These are phyloP conservation scores for Diaporthe sp. DNA, from an alignment of 2,329 filamentous ascomycete species.

Conservation along the genomic window DNA sequence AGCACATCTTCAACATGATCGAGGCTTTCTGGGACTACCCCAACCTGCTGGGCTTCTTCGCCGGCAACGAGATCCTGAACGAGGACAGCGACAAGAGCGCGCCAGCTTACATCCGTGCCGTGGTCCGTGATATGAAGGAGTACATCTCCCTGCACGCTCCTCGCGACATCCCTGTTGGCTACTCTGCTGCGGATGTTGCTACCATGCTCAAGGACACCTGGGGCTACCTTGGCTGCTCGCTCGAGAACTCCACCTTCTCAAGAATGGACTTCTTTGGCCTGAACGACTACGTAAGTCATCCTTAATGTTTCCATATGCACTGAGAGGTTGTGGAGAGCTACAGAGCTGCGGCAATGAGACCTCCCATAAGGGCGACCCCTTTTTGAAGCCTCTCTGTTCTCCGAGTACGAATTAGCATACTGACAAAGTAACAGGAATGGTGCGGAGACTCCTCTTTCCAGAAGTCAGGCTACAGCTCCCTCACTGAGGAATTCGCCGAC, in stretches of 20 bases:
- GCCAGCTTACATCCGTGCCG: slow-evolving; percentile 76
- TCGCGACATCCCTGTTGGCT: slow-evolving; percentile 77
- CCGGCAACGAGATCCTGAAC: slow-evolving; percentile 81
- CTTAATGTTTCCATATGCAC: too few relatives aligned
- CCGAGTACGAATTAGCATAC: not conserved
- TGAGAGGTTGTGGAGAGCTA: not conserved
- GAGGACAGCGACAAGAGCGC: slow-evolving; percentile 67
- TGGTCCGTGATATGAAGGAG: slow-evolving; percentile 81
- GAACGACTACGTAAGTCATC: slow-evolving; percentile 66
- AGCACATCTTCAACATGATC: slow-evolving; percentile 70
- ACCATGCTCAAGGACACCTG: slow-evolving; percentile 76
- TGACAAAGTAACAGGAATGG: slow-evolving; percentile 57
- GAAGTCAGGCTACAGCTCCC: slow-evolving; percentile 47
- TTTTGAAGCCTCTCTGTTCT: too few relatives aligned
- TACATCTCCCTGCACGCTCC: slow-evolving; percentile 78
- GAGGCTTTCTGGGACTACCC: slow-evolving; percentile 72
- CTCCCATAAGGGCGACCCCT: not conserved
- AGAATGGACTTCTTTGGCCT: slow-evolving; percentile 80
- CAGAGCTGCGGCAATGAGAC: not conserved
- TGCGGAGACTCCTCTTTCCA: slow-evolving; percentile 65
- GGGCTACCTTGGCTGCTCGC: slow-evolving; percentile 77
- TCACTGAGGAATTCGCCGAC: slow-evolving; percentile 71
- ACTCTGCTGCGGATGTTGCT: slow-evolving; percentile 81
- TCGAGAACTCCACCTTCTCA: slow-evolving; percentile 62
- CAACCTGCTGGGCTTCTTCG: slow-evolving; percentile 75